Evolutionary conservation across 1,284 basidiomycete genomes (phyloP), one percentile per base, ranked within the genome.

Genomic region (Cerioporus squamosus): DNA sequence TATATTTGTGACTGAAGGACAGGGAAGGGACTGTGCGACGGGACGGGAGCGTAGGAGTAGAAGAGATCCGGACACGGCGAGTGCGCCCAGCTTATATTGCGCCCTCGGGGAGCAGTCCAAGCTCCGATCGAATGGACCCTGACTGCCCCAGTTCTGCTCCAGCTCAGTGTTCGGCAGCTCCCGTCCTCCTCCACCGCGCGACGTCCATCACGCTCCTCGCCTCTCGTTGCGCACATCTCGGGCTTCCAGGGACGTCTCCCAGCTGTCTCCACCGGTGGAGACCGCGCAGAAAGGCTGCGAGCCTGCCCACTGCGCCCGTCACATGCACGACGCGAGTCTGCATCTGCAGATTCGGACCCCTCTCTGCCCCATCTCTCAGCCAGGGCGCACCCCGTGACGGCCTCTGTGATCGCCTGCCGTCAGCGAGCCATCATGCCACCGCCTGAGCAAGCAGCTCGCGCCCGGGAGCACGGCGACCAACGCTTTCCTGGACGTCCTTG

Each of bases 51-150:
- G 43, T 36, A 23, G 44, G 24, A 53, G 51, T 49, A 55, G 52
- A 18, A 55, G 15, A 52, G 42, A 49, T 15, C 59, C 18, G 59
- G 52, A 57, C 56, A 39, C 53, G 44, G 24, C 40, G 26, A 29
- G 29, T 29, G 29, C 29, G n/a, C 29, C 10, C 29, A 20, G 57
- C 51, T 62, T 65, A 62, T 60, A 61, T 55, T 47, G 44, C 42
- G 40, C 29, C 18, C 44, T 51, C 46, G 47, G 46, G 51, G 29
- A 33, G 44, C 40, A 24, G 40, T 60, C 40, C 48, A 59, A 59
- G 55, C 63, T 65, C 63, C 63, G 63, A 62, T 52, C 58, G 18
- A 57, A 58, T 51, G 58, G 59, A 59, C 57, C 57, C 53, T 63
- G 56, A 60, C 24, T 55, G 55, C 42, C 46, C 49, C 42, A 47